Evolutionary conservation across 805 yeast genomes (phyloP).

Genomic region (Wickerhamomyces ciferrii): DNA sequence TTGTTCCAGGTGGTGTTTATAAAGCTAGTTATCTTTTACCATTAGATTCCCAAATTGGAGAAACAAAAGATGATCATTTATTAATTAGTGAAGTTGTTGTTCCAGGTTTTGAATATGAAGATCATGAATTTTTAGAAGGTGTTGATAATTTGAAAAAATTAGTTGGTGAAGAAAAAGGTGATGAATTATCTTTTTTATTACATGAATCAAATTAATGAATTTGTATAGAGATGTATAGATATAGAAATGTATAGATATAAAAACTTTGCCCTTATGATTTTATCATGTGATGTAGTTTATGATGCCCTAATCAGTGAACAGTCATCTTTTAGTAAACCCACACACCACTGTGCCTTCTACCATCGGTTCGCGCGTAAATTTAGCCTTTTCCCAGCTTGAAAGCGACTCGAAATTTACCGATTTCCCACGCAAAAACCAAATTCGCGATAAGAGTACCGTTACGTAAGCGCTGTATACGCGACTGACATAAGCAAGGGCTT

Average conservation of each 20-base stretch:
- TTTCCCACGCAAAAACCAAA: too few relatives aligned
- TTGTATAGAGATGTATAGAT: background rate
- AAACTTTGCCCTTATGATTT: background rate
- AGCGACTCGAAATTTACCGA: too few relatives aligned
- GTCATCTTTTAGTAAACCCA: too few relatives aligned
- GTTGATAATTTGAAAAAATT: conserved; percentile 25
- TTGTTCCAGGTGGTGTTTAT: conserved; percentile 56
- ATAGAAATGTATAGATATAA: too few relatives aligned
- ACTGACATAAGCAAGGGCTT: background rate
- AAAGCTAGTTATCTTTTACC: conserved; percentile 49
- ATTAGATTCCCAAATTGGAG: conserved; percentile 21
- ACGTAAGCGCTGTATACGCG: background rate
- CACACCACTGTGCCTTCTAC: too few relatives aligned
- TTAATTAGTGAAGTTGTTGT: conserved; percentile 54
- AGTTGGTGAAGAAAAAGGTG: conserved; percentile 33
- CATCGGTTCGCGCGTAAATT: too few relatives aligned
- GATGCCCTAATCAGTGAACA: too few relatives aligned
- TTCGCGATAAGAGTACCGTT: background rate
- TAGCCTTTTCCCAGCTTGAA: too few relatives aligned
- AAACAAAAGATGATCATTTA: conserved; percentile 32
- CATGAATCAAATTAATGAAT: conserved; percentile 10
- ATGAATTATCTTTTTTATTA: conserved; percentile 31
- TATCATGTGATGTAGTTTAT: background rate
- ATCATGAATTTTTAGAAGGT: conserved; percentile 39
- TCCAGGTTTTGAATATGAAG: conserved; percentile 56